Percentiles rank a stretch among this genome's conserved stretches.
Conservation (phyloP, 1,139 yeast species). For the Fermentozyma sake region DNA sequence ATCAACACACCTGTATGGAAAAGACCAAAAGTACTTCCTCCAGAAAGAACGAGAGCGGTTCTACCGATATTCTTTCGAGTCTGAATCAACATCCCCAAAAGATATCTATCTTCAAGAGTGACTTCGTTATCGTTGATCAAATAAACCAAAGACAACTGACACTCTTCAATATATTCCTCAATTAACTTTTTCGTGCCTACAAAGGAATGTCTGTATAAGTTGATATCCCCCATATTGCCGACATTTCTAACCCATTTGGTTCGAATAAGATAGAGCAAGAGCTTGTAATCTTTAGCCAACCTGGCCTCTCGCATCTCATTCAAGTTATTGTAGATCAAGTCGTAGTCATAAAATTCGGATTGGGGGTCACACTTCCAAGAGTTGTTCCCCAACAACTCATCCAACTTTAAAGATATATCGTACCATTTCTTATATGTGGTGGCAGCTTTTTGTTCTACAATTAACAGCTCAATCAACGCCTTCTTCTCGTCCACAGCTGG, state of each 20-base stretch:
- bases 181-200: slow-evolving; percentile 83
- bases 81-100: slow-evolving; percentile 76
- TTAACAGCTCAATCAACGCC: slow-evolving; percentile 23
- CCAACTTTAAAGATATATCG: slow-evolving; percentile 57
- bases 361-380: slow-evolving; percentile 66
- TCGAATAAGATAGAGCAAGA: slow-evolving; percentile 66
- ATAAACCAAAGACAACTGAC: slow-evolving; percentile 57
- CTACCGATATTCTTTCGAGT: slow-evolving; percentile 90
- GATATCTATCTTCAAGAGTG: slow-evolving; percentile 60
- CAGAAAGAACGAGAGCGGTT: slow-evolving; percentile 87
- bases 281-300: slow-evolving; percentile 48
- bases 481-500: slow-evolving; percentile 27
- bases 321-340: slow-evolving; percentile 51
- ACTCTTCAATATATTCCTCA: slow-evolving; percentile 79
- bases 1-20: slow-evolving; percentile 90
- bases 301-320: slow-evolving; percentile 62
- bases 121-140: slow-evolving; percentile 37
- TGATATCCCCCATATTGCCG: slow-evolving; percentile 83
- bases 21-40: slow-evolving; percentile 93
- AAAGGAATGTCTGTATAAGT: slow-evolving; percentile 70
- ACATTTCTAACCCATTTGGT: slow-evolving; percentile 83
- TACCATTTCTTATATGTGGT: slow-evolving; percentile 71
- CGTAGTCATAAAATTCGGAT: slow-evolving; percentile 68
- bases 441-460: slow-evolving; percentile 53
- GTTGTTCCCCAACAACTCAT: slow-evolving; percentile 57